Percentiles rank a stretch among this genome's conserved stretches.
Evolutionary conservation across 164 flowering plant genomes (phyloP).

Genomic region (Annona cherimola): DNA sequence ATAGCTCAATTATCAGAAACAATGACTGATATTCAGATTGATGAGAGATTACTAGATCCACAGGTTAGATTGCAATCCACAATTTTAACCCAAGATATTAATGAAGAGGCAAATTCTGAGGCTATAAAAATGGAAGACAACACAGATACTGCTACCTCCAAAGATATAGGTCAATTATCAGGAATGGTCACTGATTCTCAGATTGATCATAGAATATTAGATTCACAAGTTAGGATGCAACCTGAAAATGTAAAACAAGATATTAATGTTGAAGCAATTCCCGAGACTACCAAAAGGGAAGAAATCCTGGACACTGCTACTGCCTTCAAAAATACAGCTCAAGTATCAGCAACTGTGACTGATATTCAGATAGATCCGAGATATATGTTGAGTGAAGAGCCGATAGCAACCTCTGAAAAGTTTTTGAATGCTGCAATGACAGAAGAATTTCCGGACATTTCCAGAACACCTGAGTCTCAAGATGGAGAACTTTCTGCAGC

Average conservation of each 20-base stretch:
- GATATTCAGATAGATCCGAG: conserved; percentile 1
- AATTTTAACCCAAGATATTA: conserved; percentile 7
- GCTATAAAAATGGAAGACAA: conserved; percentile 1
- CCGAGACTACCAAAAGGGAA: neutral
- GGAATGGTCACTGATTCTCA: conserved; percentile 10
- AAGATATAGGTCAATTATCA: conserved; percentile 8
- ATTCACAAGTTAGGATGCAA: neutral
- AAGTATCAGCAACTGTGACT: neutral
- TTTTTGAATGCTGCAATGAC: neutral
- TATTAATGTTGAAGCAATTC: neutral
- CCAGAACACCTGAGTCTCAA: conserved; percentile 4
- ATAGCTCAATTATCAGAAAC: conserved; percentile 7
- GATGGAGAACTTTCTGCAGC: neutral
- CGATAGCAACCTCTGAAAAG: conserved; percentile 1
- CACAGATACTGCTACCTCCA: conserved; percentile 1
- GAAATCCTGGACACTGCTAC: conserved; percentile 1
- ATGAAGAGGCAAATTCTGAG: conserved; percentile 2
- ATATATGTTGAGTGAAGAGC: neutral
- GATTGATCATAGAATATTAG: neutral
- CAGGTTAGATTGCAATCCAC: neutral
- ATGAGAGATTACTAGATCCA: neutral
- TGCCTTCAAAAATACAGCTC: conserved; percentile 7
- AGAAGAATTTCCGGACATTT: conserved; percentile 1
- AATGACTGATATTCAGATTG: neutral
- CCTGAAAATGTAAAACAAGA: conserved; percentile 7